phyloP scores from a whole-genome alignment of 352 stramenopile genomes.

The Globisporangium sylvaticum region DNA sequence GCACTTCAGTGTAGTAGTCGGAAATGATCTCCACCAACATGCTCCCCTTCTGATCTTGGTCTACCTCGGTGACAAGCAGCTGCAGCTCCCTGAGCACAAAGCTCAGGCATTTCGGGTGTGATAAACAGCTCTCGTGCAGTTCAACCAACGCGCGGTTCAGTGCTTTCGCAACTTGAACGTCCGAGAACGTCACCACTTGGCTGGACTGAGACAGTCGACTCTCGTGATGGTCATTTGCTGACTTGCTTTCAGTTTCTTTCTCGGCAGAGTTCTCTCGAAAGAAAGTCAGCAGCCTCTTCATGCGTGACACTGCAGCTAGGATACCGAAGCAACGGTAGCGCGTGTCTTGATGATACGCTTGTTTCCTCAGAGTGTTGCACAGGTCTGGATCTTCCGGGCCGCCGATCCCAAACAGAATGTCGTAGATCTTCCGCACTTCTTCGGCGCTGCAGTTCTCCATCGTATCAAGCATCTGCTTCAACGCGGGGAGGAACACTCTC shows the following conservation, averaged over 20 bases:
- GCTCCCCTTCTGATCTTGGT: conserved; percentile 20
- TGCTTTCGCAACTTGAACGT: conserved; percentile 10
- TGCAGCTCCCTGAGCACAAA: conserved; percentile 48
- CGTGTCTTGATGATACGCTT: conserved; percentile 49
- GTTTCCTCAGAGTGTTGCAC: conserved; percentile 48
- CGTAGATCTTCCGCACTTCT: conserved; percentile 48
- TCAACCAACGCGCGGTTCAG: conserved; percentile 26
- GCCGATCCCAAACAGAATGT: conserved; percentile 49
- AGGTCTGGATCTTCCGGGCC: conserved; percentile 45
- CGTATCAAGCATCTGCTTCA: conserved; percentile 57
- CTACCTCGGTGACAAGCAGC: conserved; percentile 22
- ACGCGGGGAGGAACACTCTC: conserved; percentile 29
- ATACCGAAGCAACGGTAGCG: conserved; percentile 49
- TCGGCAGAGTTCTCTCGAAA: conserved; percentile 20
- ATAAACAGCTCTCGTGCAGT: conserved; percentile 26
- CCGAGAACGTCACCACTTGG: not conserved
- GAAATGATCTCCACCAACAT: conserved; percentile 34
- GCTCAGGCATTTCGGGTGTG: conserved; percentile 26
- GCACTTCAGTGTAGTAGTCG: conserved; percentile 40
- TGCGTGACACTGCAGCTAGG: conserved; percentile 33
- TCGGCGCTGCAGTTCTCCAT: conserved; percentile 35
- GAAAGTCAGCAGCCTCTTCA: conserved; percentile 28
- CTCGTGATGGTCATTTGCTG: not conserved
- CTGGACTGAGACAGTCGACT: not conserved
- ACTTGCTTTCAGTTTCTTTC: not conserved